Evolutionary conservation across 345 rosid genomes (phyloP), one percentile per base, ranked within the genome.

Genomic region (Raphanus raphanistrum): DNA sequence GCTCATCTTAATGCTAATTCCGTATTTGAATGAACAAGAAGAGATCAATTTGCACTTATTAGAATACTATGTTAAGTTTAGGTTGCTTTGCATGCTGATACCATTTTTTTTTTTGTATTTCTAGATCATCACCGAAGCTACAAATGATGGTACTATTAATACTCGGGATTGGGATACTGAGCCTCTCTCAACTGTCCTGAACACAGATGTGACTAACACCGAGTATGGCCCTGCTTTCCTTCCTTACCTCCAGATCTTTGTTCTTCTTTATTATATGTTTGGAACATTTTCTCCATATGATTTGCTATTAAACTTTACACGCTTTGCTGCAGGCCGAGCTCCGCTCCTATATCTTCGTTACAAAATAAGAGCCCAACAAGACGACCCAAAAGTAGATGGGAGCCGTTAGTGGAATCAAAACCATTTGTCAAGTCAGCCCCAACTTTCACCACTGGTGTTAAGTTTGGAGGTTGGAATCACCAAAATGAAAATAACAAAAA

Each of bases 381-480:
- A 82, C 86, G 95, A 79, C 62, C 91, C 67, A 94, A 94, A 83
- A 94, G 99, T 76, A 87, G 99, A 82, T 96, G 99, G 99, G 99
- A 93, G 88, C 99, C 99, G 69, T 68, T 96, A 73, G 85, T 77
- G 29, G 97, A 89, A 82, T 48, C 54, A 6, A 93, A 91, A 76
- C 70, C 78, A 7, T 77, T 79, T 75, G 90, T 86, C 48, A 88
- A 85, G 63, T 74, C 83, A 58, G 78, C 80, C 76, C 67, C 86
- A 75, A 68, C 71, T 45, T 77, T 64, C 73, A 85, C 68, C 82
- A 78, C 72, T 77, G 72, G 79, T 68, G 78, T 73, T 74, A 88
- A 85, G 81, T 86, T 76, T 85, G 89, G 91, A 73, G 88, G 84
- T 59, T 88, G 92, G 89, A 55, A 72, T 79, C 84, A 82, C 66